These are phyloP conservation scores for Termitomyces sp. DNA, from an alignment of 768 basidiomycete species.

Conservation along the genomic window DNA sequence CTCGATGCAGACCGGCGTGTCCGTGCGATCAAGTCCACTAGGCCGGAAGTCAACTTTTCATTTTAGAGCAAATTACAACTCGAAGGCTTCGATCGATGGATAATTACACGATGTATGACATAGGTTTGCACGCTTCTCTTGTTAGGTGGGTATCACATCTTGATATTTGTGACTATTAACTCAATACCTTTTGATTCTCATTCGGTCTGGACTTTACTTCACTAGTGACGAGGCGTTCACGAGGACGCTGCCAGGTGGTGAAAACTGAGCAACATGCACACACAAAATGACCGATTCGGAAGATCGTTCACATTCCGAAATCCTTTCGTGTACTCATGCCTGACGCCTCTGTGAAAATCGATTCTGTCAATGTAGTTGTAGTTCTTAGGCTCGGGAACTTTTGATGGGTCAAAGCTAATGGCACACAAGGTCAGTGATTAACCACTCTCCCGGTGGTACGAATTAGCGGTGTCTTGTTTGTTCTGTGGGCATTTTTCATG, in stretches of 20 bases:
- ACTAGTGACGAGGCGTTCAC: background rate
- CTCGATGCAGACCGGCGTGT: background rate
- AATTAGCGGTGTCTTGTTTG: background rate
- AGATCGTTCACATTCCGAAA: background rate
- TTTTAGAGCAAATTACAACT: background rate
- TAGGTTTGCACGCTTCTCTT: background rate
- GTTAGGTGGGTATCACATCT: background rate
- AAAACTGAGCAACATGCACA: background rate
- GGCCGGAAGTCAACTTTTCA: background rate
- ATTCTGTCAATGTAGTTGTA: background rate
- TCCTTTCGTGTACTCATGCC: background rate
- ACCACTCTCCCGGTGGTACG: background rate
- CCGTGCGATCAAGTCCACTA: background rate
- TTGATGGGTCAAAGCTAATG: background rate
- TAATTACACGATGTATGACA: slow-evolving; percentile 1
- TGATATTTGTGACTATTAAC: background rate
- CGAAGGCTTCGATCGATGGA: slow-evolving; percentile 3
- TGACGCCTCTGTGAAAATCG: background rate
- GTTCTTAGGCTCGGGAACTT: background rate
- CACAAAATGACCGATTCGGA: background rate
- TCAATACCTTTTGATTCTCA: background rate
- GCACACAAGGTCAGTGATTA: background rate
- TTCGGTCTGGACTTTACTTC: background rate
- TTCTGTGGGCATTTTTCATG: background rate
- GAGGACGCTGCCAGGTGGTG: background rate